These are phyloP conservation scores for Cicer bijugum DNA, from an alignment of 306 rosid species.

Conservation along the genomic window DNA sequence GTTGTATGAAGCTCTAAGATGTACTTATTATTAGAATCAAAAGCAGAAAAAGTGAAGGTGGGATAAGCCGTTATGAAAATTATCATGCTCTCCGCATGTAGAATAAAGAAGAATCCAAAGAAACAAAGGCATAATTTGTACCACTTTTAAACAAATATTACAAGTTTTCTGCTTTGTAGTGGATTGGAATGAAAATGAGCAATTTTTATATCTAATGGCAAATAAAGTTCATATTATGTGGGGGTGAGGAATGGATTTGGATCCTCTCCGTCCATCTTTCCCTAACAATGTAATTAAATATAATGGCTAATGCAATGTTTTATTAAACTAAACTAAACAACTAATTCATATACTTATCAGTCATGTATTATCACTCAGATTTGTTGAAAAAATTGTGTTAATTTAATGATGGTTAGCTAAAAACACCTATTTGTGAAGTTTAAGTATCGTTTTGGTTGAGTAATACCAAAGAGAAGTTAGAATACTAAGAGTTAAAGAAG, in stretches of 20 bases:
- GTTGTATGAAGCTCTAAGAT: conserved; percentile 31
- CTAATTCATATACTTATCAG: background rate
- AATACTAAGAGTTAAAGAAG: background rate
- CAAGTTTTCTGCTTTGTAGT: background rate
- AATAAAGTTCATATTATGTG: background rate
- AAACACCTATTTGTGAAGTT: background rate
- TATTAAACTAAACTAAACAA: too few relatives aligned
- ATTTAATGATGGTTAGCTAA: too few relatives aligned
- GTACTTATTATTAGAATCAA: conserved; percentile 35
- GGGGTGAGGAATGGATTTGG: background rate
- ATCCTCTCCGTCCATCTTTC: too few relatives aligned
- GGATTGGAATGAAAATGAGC: conserved; percentile 10
- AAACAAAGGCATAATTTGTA: conserved; percentile 8
- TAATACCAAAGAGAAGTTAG: background rate
- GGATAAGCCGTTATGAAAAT: conserved; percentile 12
- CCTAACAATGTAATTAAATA: background rate
- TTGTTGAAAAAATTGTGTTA: too few relatives aligned
- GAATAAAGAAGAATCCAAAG: conserved; percentile 9
- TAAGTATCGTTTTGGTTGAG: background rate
- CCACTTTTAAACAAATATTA: background rate
- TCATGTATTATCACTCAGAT: background rate
- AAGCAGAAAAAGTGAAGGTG: conserved; percentile 19
- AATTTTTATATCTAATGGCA: background rate
- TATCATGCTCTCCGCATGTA: background rate
- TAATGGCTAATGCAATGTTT: background rate